Evolutionary conservation across 306 rosid species (phyloP).

Genomic region (Malus asiatica): DNA sequence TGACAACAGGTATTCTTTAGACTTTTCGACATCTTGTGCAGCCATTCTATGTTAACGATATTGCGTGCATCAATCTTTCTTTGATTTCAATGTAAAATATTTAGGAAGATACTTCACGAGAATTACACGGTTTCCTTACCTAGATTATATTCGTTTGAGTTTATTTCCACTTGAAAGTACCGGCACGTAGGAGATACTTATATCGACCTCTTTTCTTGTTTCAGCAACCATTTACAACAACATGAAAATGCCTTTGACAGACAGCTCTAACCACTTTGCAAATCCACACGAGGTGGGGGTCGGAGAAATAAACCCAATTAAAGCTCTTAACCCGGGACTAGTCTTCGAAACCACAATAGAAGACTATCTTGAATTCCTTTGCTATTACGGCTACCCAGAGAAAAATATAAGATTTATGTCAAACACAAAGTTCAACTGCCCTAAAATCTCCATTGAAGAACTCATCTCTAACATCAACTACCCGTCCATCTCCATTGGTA

Average conservation of each 20-base stretch:
- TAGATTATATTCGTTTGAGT: background rate
- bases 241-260: conserved; percentile 59
- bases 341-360: conserved; percentile 50
- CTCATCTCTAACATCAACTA: conserved; percentile 74
- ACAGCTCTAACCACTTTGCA: conserved; percentile 50
- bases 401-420: conserved; percentile 52
- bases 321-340: conserved; percentile 79
- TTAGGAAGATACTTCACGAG: background rate
- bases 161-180: background rate
- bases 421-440: conserved; percentile 56
- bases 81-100: background rate
- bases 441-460: conserved; percentile 47
- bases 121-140: background rate
- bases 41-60: background rate
- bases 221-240: conserved; percentile 68
- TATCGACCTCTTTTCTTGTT: conserved; percentile 9
- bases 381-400: conserved; percentile 60
- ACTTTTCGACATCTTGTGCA: background rate
- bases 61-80: background rate
- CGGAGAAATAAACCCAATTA: conserved; percentile 74
- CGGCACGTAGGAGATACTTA: background rate
- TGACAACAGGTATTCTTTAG: conserved; percentile 70
- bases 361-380: conserved; percentile 70
- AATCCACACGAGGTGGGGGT: conserved; percentile 79
- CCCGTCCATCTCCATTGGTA: conserved; percentile 72